Conservation (phyloP, 768 basidiomycete species). For the Lentinus brumalis region DNA sequence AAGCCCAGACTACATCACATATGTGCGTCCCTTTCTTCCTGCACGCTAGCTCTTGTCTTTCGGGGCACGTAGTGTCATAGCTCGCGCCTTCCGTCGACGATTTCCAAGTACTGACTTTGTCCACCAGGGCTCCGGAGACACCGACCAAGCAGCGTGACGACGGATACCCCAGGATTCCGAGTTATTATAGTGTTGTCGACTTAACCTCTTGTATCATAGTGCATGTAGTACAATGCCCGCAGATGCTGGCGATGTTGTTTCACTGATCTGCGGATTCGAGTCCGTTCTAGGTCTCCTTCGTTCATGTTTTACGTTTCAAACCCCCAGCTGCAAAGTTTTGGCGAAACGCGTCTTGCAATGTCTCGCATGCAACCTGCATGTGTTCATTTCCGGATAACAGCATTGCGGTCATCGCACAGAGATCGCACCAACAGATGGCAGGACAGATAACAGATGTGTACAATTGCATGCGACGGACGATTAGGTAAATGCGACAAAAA, state of each 20-base stretch:
- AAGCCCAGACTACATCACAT: conserved; percentile 90
- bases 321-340: too few species aligned
- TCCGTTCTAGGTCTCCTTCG: not conserved
- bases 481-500: conserved; percentile 20
- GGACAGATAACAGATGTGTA: conserved; percentile 8
- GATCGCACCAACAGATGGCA: not conserved
- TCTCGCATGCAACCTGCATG: too few species aligned
- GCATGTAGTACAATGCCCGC: not conserved
- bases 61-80: not conserved
- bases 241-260: conserved; percentile 4
- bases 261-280: not conserved
- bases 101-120: not conserved
- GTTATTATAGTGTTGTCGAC: too few species aligned
- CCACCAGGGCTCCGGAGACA: conserved; percentile 20
- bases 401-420: too few species aligned
- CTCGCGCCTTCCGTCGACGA: not conserved
- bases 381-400: too few species aligned
- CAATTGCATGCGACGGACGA: conserved; percentile 16
- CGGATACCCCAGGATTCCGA: too few species aligned
- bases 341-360: not conserved
- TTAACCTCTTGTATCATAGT: conserved; percentile 18
- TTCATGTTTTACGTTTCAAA: too few species aligned
- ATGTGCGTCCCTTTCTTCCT: conserved; percentile 48
- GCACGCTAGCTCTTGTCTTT: not conserved
- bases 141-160: conserved; percentile 16